Evolutionary conservation across 2,329 filamentous ascomycete species (phyloP).

Genomic region (Chaetomium sp.): DNA sequence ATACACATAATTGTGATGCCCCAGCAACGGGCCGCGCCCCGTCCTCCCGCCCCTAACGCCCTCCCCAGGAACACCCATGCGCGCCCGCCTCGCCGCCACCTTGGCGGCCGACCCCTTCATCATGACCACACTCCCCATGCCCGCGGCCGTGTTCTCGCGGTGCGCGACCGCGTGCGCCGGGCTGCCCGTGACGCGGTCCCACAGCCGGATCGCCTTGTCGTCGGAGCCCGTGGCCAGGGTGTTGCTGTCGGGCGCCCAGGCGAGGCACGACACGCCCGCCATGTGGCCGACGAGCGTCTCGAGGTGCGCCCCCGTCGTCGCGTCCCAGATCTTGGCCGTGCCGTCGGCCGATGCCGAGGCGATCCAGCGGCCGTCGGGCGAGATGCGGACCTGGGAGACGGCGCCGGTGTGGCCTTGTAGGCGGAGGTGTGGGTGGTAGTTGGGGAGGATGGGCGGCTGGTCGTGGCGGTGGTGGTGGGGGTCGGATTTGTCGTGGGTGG

Average conservation of each 20-base stretch:
- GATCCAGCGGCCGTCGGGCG: conserved; percentile 85
- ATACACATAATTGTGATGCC: conserved; percentile 96
- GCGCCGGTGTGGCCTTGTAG: conserved; percentile 77
- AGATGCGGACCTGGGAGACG: conserved; percentile 85
- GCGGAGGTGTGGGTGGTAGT: conserved; percentile 70
- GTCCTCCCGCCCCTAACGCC: conserved; percentile 35
- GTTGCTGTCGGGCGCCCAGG: conserved; percentile 90
- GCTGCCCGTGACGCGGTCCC: conserved; percentile 70
- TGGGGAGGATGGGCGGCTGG: conserved; percentile 58
- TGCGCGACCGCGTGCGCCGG: conserved; percentile 39
- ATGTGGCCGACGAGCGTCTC: conserved; percentile 92
- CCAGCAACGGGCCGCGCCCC: conserved; percentile 64
- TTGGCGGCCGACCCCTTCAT: conserved; percentile 16
- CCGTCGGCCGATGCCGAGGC: conserved; percentile 88
- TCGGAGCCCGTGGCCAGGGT: conserved; percentile 90
- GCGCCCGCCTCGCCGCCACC: conserved; percentile 19
- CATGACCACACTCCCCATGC: conserved; percentile 1
- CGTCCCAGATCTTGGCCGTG: conserved; percentile 90
- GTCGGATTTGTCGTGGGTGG: conserved; percentile 32
- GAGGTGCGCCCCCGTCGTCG: conserved; percentile 73
- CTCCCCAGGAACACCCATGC: conserved; percentile 15
- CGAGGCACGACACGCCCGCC: conserved; percentile 85
- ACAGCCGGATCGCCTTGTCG: conserved; percentile 93
- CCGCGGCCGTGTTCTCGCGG: conserved; percentile 25
- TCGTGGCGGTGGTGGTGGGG: conserved; percentile 41